Evolutionary conservation across 345 rosid species (phyloP).

Genomic region (Toxicodendron radicans): DNA sequence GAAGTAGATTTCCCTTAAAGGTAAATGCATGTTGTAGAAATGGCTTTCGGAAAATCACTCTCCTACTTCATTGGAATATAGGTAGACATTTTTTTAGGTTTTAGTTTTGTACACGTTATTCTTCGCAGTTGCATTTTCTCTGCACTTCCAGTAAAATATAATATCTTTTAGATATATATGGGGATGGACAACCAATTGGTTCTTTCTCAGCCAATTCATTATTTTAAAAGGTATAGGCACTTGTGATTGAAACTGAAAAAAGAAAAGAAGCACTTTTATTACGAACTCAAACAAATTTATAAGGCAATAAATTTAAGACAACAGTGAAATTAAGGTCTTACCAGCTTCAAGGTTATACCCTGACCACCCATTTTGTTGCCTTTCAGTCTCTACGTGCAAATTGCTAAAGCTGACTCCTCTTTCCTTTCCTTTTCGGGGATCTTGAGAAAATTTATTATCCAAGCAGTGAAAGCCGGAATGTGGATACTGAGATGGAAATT

Average conservation of each 20-base stretch:
- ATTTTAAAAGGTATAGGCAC: no score
- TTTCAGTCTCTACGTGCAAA: constrained; percentile 35
- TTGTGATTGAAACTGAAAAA: no score
- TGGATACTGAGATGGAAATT: constrained; percentile 24
- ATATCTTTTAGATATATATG: neutral
- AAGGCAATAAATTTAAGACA: neutral
- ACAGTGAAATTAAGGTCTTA: constrained; percentile 13
- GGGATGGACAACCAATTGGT: neutral
- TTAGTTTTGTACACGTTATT: neutral
- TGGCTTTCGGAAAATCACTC: neutral
- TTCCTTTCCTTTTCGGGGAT: constrained; percentile 30
- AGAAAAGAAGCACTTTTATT: neutral
- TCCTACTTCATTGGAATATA: neutral
- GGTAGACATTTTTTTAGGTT: neutral
- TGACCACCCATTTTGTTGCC: constrained; percentile 31
- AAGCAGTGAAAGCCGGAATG: constrained; percentile 18
- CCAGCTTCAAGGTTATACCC: constrained; percentile 27
- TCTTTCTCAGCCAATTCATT: no score
- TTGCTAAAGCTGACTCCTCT: constrained; percentile 31
- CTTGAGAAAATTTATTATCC: constrained; percentile 32
- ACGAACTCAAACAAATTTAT: neutral
- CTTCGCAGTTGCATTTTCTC: neutral
- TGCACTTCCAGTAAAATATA: neutral
- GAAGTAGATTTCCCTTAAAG: neutral
- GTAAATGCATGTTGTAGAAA: neutral